A percentile compares a stretch with the other conserved stretches of the same genome.
Conservation (phyloP, 805 yeast genomes). For the Candida anglica region DNA sequence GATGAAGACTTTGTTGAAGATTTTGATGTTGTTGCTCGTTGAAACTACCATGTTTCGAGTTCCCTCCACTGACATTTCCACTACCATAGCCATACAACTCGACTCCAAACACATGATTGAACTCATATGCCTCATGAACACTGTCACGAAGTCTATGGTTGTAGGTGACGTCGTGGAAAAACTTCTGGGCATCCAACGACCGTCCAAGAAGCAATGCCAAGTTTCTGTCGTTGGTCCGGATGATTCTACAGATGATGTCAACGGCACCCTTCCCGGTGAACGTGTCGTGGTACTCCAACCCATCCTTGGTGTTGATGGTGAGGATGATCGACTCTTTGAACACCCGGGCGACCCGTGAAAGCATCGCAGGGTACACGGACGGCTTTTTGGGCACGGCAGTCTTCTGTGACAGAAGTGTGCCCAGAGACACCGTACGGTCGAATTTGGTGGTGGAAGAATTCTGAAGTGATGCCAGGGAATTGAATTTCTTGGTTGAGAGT, state of each 20-base stretch:
- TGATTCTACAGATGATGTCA: slow-evolving; percentile 79
- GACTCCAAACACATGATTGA: slow-evolving; percentile 52
- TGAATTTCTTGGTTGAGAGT: slow-evolving; percentile 37
- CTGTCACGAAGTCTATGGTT: slow-evolving; percentile 92
- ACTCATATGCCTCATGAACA: slow-evolving; percentile 80
- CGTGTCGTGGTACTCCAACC: slow-evolving; percentile 85
- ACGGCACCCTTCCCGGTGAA: slow-evolving; percentile 95
- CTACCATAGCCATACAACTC: slow-evolving; percentile 30
- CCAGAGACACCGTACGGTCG: slow-evolving; percentile 26
- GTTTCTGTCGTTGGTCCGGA: slow-evolving; percentile 87
- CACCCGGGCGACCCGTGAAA: slow-evolving; percentile 77
- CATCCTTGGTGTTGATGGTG: slow-evolving; percentile 83
- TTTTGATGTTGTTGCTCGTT: slow-evolving; percentile 10
- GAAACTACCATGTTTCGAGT: slow-evolving; percentile 29
- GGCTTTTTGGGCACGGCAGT: slow-evolving; percentile 57
- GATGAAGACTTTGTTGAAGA: slow-evolving; percentile 14
- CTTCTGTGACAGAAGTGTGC: slow-evolving; percentile 30
- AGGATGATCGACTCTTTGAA: slow-evolving; percentile 67
- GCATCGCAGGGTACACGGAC: slow-evolving; percentile 81
- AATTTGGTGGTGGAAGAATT: slow-evolving; percentile 9
- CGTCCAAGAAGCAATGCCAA: slow-evolving; percentile 86
- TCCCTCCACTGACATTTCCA: slow-evolving; percentile 15
- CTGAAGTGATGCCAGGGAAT: slow-evolving; percentile 28
- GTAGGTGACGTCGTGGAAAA: slow-evolving; percentile 93
- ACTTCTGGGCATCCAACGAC: slow-evolving; percentile 88